Evolutionary conservation across 768 basidiomycete genomes (phyloP).

Genomic region (Boletellus sp.): DNA sequence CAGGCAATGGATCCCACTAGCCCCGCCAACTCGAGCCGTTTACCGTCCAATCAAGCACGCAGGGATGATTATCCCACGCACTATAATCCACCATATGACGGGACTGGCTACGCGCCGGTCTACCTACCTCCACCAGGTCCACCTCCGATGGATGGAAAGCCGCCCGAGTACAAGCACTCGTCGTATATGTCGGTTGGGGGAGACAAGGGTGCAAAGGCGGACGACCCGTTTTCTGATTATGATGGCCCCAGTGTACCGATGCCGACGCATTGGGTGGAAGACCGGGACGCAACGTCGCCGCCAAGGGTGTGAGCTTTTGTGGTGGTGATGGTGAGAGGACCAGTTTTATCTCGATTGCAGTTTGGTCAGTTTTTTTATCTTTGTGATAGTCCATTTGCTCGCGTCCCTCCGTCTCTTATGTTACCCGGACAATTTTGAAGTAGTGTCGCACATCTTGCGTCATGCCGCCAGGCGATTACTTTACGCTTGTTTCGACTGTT

Average conservation of each 20-base stretch:
- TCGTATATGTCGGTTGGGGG: slow-evolving; percentile 27
- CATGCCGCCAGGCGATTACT: no score
- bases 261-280: slow-evolving; percentile 36
- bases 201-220: slow-evolving; percentile 35
- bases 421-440: no score
- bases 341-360: no score
- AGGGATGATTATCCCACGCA: slow-evolving; percentile 42
- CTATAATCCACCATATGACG: slow-evolving; percentile 59
- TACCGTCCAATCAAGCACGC: slow-evolving; percentile 37
- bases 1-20: slow-evolving; percentile 70
- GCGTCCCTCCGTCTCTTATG: no score
- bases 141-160: slow-evolving; percentile 45
- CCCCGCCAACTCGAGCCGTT: slow-evolving; percentile 46
- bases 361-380: background rate
- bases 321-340: no score
- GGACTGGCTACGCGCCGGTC: slow-evolving; percentile 29
- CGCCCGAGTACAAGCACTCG: slow-evolving; percentile 45
- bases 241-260: slow-evolving; percentile 35
- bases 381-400: no score
- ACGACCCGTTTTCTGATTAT: slow-evolving; percentile 58
- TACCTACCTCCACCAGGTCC: slow-evolving; percentile 50
- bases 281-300: slow-evolving; percentile 39
- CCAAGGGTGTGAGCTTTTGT: slow-evolving; percentile 6
- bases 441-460: no score
- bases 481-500: no score